Conservation (phyloP, 805 yeast genomes). For the Yamadazyma scolyti region DNA sequence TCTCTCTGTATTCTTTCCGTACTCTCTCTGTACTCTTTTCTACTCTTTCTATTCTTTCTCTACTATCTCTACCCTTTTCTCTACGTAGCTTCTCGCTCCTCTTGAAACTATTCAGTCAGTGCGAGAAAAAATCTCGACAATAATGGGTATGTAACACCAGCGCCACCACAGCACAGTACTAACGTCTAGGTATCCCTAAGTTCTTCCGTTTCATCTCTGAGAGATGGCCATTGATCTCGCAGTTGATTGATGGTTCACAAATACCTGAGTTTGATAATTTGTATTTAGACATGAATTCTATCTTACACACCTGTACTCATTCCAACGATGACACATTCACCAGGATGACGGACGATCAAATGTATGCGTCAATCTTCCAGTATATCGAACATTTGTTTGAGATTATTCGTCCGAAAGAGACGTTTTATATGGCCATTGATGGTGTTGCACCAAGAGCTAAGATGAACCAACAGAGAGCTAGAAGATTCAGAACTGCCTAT, state of each 20-base stretch:
- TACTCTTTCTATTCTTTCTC: no score
- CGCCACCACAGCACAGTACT: constrained; percentile 1
- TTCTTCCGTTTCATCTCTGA: constrained; percentile 96
- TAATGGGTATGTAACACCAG: constrained; percentile 7
- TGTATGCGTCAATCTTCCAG: constrained; percentile 86
- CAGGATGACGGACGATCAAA: constrained; percentile 81
- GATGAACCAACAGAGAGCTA: constrained; percentile 95
- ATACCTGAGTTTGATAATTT: constrained; percentile 93
- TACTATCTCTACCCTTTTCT: no score
- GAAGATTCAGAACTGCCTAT: constrained; percentile 90
- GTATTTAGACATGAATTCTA: constrained; percentile 96
- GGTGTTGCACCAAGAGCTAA: constrained; percentile 99
- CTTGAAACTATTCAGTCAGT: no score
- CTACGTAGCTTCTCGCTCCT: no score
- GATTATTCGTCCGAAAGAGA: constrained; percentile 79
- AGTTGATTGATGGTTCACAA: constrained; percentile 67
- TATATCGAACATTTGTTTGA: constrained; percentile 92
- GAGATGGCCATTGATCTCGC: constrained; percentile 97
- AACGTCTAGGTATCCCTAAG: constrained; percentile 78
- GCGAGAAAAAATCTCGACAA: no score
- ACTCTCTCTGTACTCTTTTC: no score
- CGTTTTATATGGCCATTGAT: constrained; percentile 94
- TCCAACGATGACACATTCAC: constrained; percentile 63
- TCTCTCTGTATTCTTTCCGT: no score
- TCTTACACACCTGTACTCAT: constrained; percentile 90